Evolutionary conservation across 108 stramenopile species (phyloP).

Genomic region (Discostella stelligeroides): DNA sequence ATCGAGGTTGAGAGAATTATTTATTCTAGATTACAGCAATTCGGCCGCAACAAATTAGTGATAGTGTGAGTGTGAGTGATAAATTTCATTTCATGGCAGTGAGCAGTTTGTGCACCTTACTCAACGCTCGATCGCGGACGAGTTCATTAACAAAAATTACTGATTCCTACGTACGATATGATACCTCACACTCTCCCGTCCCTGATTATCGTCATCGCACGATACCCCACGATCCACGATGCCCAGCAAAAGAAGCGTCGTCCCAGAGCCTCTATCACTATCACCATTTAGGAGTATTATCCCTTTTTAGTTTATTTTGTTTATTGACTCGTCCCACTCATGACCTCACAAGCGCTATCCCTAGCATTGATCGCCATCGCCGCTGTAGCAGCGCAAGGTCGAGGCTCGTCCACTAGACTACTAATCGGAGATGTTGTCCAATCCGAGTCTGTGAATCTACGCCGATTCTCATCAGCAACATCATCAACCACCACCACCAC

Average conservation of each 20-base stretch:
- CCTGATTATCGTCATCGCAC: neutral
- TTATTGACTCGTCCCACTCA: conserved; percentile 2
- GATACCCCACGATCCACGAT: neutral
- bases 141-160: neutral
- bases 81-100: too few species aligned
- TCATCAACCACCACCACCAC: too few species aligned
- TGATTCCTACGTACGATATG: too few species aligned
- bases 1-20: too few species aligned
- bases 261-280: too few species aligned
- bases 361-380: conserved; percentile 2
- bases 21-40: too few species aligned
- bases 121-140: conserved; percentile 6
- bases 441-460: too few species aligned
- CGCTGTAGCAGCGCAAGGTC: neutral
- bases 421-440: conserved; percentile 25
- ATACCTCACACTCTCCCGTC: neutral
- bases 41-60: neutral
- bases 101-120: conserved; percentile 11
- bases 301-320: neutral
- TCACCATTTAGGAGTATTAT: too few species aligned
- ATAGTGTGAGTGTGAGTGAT: neutral
- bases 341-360: conserved; percentile 7
- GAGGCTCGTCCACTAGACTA: neutral
- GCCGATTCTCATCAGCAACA: too few species aligned
- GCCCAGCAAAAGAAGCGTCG: neutral